A percentile compares a stretch with the other conserved stretches of the same genome.
phyloP scores from a whole-genome alignment of 2,329 filamentous ascomycete species.

The Emericellopsis cladophorae region DNA sequence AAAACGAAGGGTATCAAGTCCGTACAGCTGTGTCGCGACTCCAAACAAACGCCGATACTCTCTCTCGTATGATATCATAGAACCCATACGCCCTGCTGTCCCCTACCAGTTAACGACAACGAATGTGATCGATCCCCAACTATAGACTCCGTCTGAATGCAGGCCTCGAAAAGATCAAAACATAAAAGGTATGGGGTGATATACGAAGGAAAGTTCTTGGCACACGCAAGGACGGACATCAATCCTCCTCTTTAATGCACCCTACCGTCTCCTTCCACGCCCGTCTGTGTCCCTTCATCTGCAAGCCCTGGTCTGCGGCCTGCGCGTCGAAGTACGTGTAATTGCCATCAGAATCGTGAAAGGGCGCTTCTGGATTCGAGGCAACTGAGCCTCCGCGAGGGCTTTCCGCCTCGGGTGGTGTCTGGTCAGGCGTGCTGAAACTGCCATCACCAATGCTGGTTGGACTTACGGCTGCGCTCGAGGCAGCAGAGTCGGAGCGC shows the following conservation, averaged over 20 bases:
- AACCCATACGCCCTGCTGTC: too few species aligned
- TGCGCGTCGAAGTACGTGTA: slow-evolving; percentile 16
- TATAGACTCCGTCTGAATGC: too few species aligned
- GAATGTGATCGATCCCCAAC: too few species aligned
- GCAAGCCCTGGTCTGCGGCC: slow-evolving; percentile 18
- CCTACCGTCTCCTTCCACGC: slow-evolving; percentile 19
- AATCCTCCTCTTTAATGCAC: slow-evolving; percentile 22
- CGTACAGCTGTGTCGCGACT: too few species aligned
- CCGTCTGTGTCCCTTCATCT: slow-evolving; percentile 20
- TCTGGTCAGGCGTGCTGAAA: slow-evolving; percentile 19
- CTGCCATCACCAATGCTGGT: slow-evolving; percentile 19
- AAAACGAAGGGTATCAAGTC: too few species aligned
- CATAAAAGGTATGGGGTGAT: neutral
- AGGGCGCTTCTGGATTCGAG: neutral
- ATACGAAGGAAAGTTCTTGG: too few species aligned
- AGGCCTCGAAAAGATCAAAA: neutral
- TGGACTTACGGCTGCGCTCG: slow-evolving; percentile 23
- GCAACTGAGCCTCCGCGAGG: slow-evolving; percentile 11
- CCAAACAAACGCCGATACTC: too few species aligned
- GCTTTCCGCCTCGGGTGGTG: slow-evolving; percentile 22
- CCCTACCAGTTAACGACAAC: too few species aligned
- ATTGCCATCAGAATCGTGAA: slow-evolving; percentile 13
- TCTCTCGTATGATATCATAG: too few species aligned
- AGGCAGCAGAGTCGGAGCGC: slow-evolving; percentile 17
- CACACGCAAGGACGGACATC: neutral